A percentile compares a stretch with the other conserved stretches of the same genome.
These are phyloP conservation scores for Ceratocystis alfenasii DNA, from an alignment of 2,329 filamentous ascomycete species.

Conservation along the genomic window DNA sequence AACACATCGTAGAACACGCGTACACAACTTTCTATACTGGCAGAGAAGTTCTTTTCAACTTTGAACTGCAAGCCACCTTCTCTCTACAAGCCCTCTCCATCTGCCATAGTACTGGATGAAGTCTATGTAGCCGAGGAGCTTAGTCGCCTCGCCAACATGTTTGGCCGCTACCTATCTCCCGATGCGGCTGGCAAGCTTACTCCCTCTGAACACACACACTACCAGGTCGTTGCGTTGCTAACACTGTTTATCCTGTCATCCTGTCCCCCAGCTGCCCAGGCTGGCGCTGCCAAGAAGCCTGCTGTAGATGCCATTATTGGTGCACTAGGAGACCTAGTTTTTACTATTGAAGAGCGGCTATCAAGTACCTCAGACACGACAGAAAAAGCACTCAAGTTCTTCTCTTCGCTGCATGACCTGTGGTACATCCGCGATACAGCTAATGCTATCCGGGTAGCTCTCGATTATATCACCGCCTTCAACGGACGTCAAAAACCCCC, in stretches of 20 bases:
- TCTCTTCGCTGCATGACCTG: constrained; percentile 30
- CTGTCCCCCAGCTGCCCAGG: neutral
- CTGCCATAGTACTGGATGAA: constrained; percentile 34
- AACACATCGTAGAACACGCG: constrained; percentile 34
- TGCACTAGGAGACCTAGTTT: constrained; percentile 16
- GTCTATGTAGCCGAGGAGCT: constrained; percentile 36
- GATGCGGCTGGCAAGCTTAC: constrained; percentile 30
- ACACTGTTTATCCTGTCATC: constrained; percentile 24
- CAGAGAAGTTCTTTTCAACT: constrained; percentile 42
- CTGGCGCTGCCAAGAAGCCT: constrained; percentile 1
- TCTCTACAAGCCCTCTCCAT: constrained; percentile 37
- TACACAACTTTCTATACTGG: constrained; percentile 37
- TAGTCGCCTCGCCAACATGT: constrained; percentile 33
- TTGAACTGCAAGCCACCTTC: constrained; percentile 38
- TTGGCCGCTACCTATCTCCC: constrained; percentile 31
- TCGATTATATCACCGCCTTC: constrained; percentile 30
- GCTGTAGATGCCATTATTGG: constrained; percentile 16
- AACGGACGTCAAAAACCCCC: constrained; percentile 33
- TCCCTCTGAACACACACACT: constrained; percentile 34
- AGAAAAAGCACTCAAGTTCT: constrained; percentile 14
- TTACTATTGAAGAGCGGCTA: constrained; percentile 15
- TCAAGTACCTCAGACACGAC: constrained; percentile 9
- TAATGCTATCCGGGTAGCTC: constrained; percentile 28
- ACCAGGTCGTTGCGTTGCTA: constrained; percentile 34
- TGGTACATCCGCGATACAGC: constrained; percentile 33